Base-by-base conservation (phyloP, 225 moss, liverwort and hornwort genomes). In the Ulota crispa region DNA sequence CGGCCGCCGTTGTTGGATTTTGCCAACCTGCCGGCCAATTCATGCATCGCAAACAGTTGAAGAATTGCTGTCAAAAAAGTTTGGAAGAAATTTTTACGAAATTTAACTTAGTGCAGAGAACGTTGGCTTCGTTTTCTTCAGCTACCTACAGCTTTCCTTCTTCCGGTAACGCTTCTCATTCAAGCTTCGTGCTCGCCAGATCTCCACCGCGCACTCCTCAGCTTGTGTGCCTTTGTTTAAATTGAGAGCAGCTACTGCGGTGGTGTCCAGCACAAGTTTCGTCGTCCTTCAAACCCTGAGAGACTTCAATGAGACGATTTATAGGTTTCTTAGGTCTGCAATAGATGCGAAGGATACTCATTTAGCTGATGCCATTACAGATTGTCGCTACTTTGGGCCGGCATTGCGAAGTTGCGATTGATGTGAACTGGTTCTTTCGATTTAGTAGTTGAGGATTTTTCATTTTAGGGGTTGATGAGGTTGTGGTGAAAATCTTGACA, bases 181-280 rank as follows among this genome's bases (percentile, higher is more conserved):
- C 53, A 88, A 80, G 88, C 80, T 82, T 87, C 83, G 14, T 26
- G 30, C 16, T 24, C 41, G 61, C 26, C 69, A 14, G 62, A 70
- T 70, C 76, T 39, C 6, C 12, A 8, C 16, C 20, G n/a, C 34
- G 52, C 5, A 1, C 36, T 63, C 5, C 24, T 77, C 8, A 67
- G 36, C 54, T 52, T 15, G 28, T 14, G 0, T 63, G 27, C 55
- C 32, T 16, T 32, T 32, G 30, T 41, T 70, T 39, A 66, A 66
- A 71, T 71, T 26, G 24, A 18, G 31, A 36, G 9, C 18, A 21
- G 39, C 64, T 70, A 26, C 64, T 70, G 32, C 56, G 31, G 30
- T 9, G 4, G 10, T 41, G 15, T 23, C 2, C 23, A 12, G 18
- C 64, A 0, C 0, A 1, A 12, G 21, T 16, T 42, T 68, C 56